Base-by-base conservation (phyloP, 257 asterid species). In the Plantago ovata region DNA sequence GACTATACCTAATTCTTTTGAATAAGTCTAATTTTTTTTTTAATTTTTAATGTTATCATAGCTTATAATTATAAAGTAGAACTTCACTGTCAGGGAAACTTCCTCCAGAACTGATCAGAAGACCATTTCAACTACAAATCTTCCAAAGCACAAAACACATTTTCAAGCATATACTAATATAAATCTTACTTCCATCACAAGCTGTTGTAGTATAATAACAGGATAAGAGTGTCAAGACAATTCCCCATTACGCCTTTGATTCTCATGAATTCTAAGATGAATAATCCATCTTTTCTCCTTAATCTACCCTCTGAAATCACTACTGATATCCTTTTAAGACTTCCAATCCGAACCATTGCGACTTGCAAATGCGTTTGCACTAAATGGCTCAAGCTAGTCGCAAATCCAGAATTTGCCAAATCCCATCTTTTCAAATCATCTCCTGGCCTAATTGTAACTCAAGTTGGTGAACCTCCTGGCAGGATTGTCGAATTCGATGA, bases 311-410 rank as follows among this genome's bases (percentile, higher is more conserved):
- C 67, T 42, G 72, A 67, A 38, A 58, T 67, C 24, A 51, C 36
- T 53, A 28, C 57, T 10, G 52, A 77, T 14, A 77, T 80, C 40
- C 64, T 77, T 19, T 56, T 67, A 13, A 66, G 77, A 40, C 61
- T 71, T 19, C 77, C 79, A 0, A n/a, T 68, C 23, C 44, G 51
- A 50, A 32, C 55, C 53, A 58, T 77, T 28, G 0, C 6, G 9
- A 33, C 18, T 1, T 72, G 75, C 69, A 61, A 66, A 28, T 63
- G 58, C 9, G 77, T 72, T 11, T 69, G 78, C 72, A 74, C 69
- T 57, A 3, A 58, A 2, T 71, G 77, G 83, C 58, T 56, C 13
- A 8, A 60, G 1, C 23, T 72, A 7, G 14, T 75, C 53, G 32
- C 28, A 0, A 50, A 56, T 9, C 53, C 14, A 0, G 75, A 79